Conservation (phyloP, 805 yeast genomes). For the Candida nitratophila region DNA sequence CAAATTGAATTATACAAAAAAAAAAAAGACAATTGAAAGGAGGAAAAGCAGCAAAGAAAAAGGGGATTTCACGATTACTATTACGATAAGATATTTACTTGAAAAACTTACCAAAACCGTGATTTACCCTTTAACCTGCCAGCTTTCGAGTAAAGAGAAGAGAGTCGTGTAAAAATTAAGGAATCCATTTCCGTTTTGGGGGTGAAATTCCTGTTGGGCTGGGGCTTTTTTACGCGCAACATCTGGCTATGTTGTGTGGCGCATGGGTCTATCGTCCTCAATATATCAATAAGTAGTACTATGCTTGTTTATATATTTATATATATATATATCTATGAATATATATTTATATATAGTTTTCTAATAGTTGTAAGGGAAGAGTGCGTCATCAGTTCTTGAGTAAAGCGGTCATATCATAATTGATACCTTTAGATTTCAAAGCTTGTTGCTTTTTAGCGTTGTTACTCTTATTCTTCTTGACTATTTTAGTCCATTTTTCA, state of each 20-base stretch:
- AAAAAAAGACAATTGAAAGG: not conserved
- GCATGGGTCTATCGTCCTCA: too few species aligned
- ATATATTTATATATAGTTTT: not conserved
- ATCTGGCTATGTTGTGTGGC: too few species aligned
- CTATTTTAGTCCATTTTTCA: constrained; percentile 49
- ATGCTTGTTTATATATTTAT: not conserved
- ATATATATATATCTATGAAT: not conserved
- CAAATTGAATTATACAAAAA: not conserved
- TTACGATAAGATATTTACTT: not conserved
- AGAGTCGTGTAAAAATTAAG: not conserved
- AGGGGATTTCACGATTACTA: too few species aligned
- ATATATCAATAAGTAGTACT: not conserved
- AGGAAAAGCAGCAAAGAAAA: constrained; percentile 1
- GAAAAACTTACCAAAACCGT: too few species aligned
- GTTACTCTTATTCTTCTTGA: constrained; percentile 35
- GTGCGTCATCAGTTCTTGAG: not conserved
- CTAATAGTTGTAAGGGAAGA: not conserved
- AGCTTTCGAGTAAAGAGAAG: too few species aligned
- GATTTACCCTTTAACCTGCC: too few species aligned
- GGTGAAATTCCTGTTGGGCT: not conserved
- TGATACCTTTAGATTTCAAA: constrained; percentile 53
- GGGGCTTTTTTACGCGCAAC: too few species aligned
- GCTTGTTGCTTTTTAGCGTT: constrained; percentile 38
- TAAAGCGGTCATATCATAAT: constrained; percentile 28
- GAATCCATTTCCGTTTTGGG: not conserved